Evolutionary conservation across 371 early-diverging fungal species (phyloP).

Genomic region (Umbelopsis sp.): DNA sequence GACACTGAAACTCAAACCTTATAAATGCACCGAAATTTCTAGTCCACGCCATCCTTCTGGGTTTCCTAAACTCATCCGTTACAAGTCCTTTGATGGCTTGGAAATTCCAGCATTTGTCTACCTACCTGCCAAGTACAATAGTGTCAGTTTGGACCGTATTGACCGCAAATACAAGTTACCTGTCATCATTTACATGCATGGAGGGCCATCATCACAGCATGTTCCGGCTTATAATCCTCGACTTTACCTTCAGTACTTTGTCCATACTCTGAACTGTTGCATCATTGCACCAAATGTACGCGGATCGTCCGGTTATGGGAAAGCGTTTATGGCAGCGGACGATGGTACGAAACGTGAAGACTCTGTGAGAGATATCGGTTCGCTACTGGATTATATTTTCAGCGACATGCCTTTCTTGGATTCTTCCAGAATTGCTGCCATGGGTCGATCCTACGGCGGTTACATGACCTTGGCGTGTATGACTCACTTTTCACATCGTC

Average conservation of each 20-base stretch:
- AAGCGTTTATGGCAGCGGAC: slow-evolving; percentile 24
- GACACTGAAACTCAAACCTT: not conserved
- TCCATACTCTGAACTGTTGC: slow-evolving; percentile 24
- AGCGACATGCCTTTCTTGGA: slow-evolving; percentile 22
- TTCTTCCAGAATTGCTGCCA: slow-evolving; percentile 19
- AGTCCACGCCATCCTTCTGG: not conserved
- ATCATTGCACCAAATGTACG: slow-evolving; percentile 31
- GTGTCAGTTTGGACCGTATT: not conserved
- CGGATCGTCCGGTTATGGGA: slow-evolving; percentile 29
- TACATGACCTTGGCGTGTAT: slow-evolving; percentile 24
- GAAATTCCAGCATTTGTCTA: slow-evolving; percentile 30
- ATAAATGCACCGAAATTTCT: not conserved
- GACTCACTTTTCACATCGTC: slow-evolving; percentile 19
- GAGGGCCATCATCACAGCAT: slow-evolving; percentile 31
- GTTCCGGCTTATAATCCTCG: slow-evolving; percentile 24
- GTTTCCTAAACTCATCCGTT: slow-evolving; percentile 23
- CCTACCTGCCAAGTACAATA: slow-evolving; percentile 10
- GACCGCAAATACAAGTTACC: slow-evolving; percentile 21
- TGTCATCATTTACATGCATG: slow-evolving; percentile 28
- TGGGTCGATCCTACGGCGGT: slow-evolving; percentile 33
- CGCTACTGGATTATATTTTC: slow-evolving; percentile 25
- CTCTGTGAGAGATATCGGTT: slow-evolving; percentile 30
- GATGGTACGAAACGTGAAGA: slow-evolving; percentile 29
- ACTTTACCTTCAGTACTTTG: slow-evolving; percentile 28
- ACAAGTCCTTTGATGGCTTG: slow-evolving; percentile 31